Base-by-base conservation (phyloP, 257 asterid species). In the Solanum corneliomulleri region DNA sequence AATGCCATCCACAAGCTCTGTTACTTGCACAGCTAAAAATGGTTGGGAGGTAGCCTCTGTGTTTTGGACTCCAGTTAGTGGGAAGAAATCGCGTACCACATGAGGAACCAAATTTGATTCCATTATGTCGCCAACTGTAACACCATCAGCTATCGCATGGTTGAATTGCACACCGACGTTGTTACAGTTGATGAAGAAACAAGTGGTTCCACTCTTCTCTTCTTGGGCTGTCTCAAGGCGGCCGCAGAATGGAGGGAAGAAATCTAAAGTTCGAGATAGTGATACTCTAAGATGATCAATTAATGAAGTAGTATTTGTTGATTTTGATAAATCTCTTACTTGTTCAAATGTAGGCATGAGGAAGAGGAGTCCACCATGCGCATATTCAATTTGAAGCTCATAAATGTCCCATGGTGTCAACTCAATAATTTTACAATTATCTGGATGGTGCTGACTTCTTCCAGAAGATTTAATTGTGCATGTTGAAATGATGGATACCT, bases 1-100 rank as follows among this genome's bases (percentile, higher is more conserved):
- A 41, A 81, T 23, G 25, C 94, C 96, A n/a, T 93, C 94, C 2
- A 7, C 85, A 2, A 93, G 91, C 90, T 92, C 90, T 52, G 62
- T 52, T 16, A 52, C 62, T 52, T 52, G 62, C 62, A 52, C 62
- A 16, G 62, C 62, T 0, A 52, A 52, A 52, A 6, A 52, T 6
- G 62, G 62, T 16, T 52, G 62, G 62, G 62, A 16, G 23, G 62
- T 52, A 16, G 62, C 62, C 62, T 52, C 62, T 52, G 9, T 16
- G 10, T 52, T 52, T 52, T 16, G 23, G 23, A 16, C 62, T 52
- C 62, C 23, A 16, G 0, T 52, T 16, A 52, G 4, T 52, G 23
- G 23, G 62, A 16, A 52, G 0, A 52, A 52, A 16, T 52, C 62
- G 23, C 1, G 23, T 16, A 52, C 62, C 60, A 52, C 60, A 49